These are phyloP conservation scores for Podaxis sp. DNA, from an alignment of 768 basidiomycete species.

Conservation along the genomic window DNA sequence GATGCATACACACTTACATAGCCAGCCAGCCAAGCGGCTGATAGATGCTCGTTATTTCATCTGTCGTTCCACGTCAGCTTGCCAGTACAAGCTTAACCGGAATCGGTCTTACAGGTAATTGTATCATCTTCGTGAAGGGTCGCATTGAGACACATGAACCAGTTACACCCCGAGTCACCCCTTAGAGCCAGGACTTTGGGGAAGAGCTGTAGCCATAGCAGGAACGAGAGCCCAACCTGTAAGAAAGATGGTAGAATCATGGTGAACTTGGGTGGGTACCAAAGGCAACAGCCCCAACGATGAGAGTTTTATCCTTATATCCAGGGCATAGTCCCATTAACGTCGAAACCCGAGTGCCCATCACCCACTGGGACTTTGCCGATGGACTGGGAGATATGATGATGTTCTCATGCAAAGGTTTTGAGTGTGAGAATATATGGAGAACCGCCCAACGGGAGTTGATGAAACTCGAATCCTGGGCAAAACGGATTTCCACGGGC, in stretches of 20 bases:
- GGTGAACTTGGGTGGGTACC: neutral
- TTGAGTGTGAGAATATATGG: slow-evolving; percentile 2
- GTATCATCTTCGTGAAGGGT: slow-evolving; percentile 35
- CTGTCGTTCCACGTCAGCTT: slow-evolving; percentile 24
- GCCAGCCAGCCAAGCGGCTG: slow-evolving; percentile 52
- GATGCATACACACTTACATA: slow-evolving; percentile 33
- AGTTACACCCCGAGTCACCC: slow-evolving; percentile 43
- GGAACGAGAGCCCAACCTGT: slow-evolving; percentile 14
- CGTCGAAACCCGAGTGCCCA: neutral
- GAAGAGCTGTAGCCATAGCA: slow-evolving; percentile 22
- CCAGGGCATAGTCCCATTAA: neutral
- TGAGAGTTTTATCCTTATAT: slow-evolving; percentile 8
- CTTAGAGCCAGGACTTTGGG: slow-evolving; percentile 27
- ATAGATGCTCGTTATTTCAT: slow-evolving; percentile 40
- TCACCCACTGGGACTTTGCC: neutral
- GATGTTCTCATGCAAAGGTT: slow-evolving; percentile 9
- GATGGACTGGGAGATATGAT: neutral
- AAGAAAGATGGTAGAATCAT: slow-evolving; percentile 16
- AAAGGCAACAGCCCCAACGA: neutral
- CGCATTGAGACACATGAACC: slow-evolving; percentile 46
- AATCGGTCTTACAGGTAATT: slow-evolving; percentile 40
- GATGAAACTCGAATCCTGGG: slow-evolving; percentile 21
- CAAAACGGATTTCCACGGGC: slow-evolving; percentile 14
- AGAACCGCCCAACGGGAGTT: slow-evolving; percentile 22
- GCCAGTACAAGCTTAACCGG: neutral